These are phyloP conservation scores for Aspergillus haitiensis DNA, from an alignment of 495 filamentous ascomycete species.

Conservation along the genomic window DNA sequence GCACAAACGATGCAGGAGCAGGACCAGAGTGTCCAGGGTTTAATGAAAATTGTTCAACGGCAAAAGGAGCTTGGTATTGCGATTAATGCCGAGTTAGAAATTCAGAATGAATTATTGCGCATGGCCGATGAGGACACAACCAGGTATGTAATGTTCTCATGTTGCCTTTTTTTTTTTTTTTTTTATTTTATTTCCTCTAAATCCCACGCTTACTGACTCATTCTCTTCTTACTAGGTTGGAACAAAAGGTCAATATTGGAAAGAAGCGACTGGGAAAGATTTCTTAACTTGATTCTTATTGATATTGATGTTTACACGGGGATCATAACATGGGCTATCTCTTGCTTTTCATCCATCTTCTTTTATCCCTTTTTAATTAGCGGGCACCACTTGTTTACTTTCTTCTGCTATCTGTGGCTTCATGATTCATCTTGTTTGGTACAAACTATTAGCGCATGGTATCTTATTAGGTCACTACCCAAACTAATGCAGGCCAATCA, in stretches of 20 bases:
- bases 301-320: too few species aligned
- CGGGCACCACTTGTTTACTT: not conserved
- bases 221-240: slow-evolving; percentile 45
- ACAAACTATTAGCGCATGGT: slow-evolving; percentile 7
- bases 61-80: slow-evolving; percentile 84
- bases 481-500: not conserved
- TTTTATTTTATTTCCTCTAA: too few species aligned
- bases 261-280: slow-evolving; percentile 82
- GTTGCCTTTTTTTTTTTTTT: not conserved
- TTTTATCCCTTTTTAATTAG: slow-evolving; percentile 3
- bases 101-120: slow-evolving; percentile 80
- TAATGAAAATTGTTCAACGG: slow-evolving; percentile 72
- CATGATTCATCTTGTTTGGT: too few species aligned
- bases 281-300: slow-evolving; percentile 39
- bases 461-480: not conserved
- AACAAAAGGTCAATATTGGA: slow-evolving; percentile 76
- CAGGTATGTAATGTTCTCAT: slow-evolving; percentile 39
- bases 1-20: slow-evolving; percentile 81
- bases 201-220: slow-evolving; percentile 22
- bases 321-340: slow-evolving; percentile 1
- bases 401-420: too few species aligned
- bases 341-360: too few species aligned
- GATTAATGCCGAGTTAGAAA: slow-evolving; percentile 81
- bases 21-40: slow-evolving; percentile 73
- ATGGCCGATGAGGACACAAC: slow-evolving; percentile 74